Evolutionary conservation across 306 rosid genomes (phyloP).

Genomic region (Crotalaria pallida): DNA sequence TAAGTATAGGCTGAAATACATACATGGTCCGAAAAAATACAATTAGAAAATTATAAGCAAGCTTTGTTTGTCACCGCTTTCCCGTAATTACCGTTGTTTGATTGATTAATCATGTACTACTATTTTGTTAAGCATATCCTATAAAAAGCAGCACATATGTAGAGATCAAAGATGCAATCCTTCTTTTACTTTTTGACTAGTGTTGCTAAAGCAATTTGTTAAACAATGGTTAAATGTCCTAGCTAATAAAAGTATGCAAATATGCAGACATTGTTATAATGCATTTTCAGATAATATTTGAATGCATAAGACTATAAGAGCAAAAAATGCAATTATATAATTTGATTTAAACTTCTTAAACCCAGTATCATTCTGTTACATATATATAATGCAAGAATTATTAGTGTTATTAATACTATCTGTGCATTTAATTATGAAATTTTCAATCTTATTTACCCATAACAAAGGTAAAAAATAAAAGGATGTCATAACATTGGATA

Average conservation of each 20-base stretch:
- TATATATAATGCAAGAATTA: neutral
- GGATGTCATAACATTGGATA: neutral
- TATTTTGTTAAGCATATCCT: neutral
- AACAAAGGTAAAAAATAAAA: neutral
- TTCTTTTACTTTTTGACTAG: neutral
- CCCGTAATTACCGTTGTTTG: slow-evolving; percentile 8
- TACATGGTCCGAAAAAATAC: no score
- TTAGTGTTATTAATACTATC: neutral
- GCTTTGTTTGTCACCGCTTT: neutral
- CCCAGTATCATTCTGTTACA: neutral
- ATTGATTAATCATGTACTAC: neutral
- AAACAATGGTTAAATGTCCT: neutral
- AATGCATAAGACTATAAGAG: neutral
- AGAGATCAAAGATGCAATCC: neutral
- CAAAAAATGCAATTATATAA: neutral
- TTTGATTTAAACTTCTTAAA: neutral
- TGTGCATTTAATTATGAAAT: neutral
- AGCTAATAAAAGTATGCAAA: no score
- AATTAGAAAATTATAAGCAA: no score
- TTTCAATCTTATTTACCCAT: neutral
- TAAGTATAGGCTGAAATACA: no score
- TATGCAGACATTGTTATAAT: neutral
- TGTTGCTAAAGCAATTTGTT: neutral
- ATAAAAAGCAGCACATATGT: neutral
- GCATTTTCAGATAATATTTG: neutral